These are phyloP conservation scores for Coemansia guatemalensis DNA, from an alignment of 192 early-diverging fungal genomes.

Conservation along the genomic window DNA sequence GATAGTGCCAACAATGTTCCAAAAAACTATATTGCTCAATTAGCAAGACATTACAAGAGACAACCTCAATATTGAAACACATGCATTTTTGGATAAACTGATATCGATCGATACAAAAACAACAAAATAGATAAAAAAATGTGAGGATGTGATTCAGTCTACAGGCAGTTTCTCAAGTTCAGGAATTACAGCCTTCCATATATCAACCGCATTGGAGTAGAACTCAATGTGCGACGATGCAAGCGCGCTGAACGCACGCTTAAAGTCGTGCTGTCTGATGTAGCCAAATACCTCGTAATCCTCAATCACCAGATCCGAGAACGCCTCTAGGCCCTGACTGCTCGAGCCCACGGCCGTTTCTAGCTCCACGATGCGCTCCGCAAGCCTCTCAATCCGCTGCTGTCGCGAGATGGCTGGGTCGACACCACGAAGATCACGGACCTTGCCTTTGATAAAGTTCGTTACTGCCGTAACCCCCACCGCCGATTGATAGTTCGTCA, in stretches of 20 bases:
- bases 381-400: constrained; percentile 75
- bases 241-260: constrained; percentile 70
- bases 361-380: constrained; percentile 72
- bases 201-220: constrained; percentile 64
- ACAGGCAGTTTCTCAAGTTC: constrained; percentile 69
- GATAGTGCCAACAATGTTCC: not conserved
- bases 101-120: not conserved
- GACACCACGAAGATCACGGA: constrained; percentile 85
- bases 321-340: constrained; percentile 64
- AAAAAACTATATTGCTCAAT: not conserved
- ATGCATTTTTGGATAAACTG: not conserved
- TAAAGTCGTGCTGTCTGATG: constrained; percentile 81
- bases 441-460: constrained; percentile 82
- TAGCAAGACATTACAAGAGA: not conserved
- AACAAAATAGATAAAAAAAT: not conserved
- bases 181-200: constrained; percentile 87
- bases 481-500: constrained; percentile 59
- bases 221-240: constrained; percentile 82
- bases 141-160: constrained; percentile 4
- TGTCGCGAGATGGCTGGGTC: constrained; percentile 80
- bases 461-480: constrained; percentile 62
- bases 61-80: not conserved
- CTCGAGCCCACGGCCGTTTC: constrained; percentile 78
- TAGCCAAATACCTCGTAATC: constrained; percentile 83
- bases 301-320: constrained; percentile 75